Evolutionary conservation across 148 eudicot species (phyloP), one percentile per base, ranked within the genome.

Genomic region (Pouteria glomerata): DNA sequence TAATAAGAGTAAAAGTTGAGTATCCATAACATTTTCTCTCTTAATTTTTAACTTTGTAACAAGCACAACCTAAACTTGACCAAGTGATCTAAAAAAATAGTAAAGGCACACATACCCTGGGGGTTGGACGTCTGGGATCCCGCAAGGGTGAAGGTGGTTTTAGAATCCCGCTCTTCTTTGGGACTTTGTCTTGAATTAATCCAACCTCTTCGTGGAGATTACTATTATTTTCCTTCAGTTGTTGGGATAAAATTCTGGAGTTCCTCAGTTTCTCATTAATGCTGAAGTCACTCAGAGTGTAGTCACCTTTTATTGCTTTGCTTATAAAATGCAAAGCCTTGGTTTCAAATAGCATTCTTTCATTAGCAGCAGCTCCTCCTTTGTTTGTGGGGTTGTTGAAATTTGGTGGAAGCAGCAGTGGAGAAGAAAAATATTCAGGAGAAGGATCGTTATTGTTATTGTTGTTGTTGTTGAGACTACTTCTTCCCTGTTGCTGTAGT

Each of bases 251-350:
- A 0, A 30, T 70, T 50, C 60, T 65, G 4, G 73, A 70, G 24
- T 68, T 78, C 39, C 47, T 31, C 37, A n/a, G 10, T 60, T 82
- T 83, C 30, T 86, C 84, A 29, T 71, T 82, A 18, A 65, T 65
- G 10, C 80, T 78, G 73, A 90, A 88, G 74, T 86, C 92, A 63
- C 78, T 82, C 14, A 77, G 79, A 71, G 56, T 72, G 48, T 87
- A 87, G 74, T 87, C 85, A 1, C 98, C 96, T 68, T 85, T 89
- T n/a, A 93, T 93, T 48, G 98, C 92, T 74, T 93, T 93, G 63
- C 83, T 90, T 47, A 93, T 93, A 80, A 93, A 93, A 77, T 90
- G 98, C 80, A 93, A 63, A 44, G 91, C 86, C 81, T 85, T 88
- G 19, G 82, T 82, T 41, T 89, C 97, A 31, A 84, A 91, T 26